Evolutionary conservation across 1,139 yeast species (phyloP).

Genomic region (Candida tetrigidarum): DNA sequence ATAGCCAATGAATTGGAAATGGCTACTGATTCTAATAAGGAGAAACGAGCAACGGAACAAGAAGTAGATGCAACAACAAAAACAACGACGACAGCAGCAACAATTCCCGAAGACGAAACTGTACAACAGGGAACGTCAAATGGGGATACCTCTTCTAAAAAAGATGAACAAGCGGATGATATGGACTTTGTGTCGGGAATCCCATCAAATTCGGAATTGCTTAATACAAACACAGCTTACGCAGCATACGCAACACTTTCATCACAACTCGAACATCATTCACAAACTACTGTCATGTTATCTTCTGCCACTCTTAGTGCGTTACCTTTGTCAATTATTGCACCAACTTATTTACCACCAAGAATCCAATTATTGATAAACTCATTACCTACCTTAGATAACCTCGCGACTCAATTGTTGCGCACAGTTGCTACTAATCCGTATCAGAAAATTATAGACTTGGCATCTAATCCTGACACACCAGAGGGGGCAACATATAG

Average conservation of each 20-base stretch:
- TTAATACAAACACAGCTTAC: constrained; percentile 45
- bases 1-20: constrained; percentile 23
- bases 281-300: constrained; percentile 28
- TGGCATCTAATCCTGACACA: constrained; percentile 74
- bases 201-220: constrained; percentile 48
- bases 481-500: constrained; percentile 76
- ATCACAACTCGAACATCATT: constrained; percentile 25
- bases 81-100: no score
- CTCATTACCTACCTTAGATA: constrained; percentile 74
- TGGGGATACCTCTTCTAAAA: background rate
- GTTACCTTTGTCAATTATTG: constrained; percentile 58
- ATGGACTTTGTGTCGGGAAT: constrained; percentile 17
- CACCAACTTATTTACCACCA: constrained; percentile 60
- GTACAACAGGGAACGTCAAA: background rate
- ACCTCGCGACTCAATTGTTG: constrained; percentile 72
- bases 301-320: constrained; percentile 61
- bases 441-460: constrained; percentile 71
- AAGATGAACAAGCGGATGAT: background rate
- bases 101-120: background rate
- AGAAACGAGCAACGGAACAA: constrained; percentile 24
- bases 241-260: constrained; percentile 49
- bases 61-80: constrained; percentile 21
- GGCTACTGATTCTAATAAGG: constrained; percentile 21
- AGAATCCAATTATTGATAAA: constrained; percentile 64
- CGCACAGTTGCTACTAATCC: constrained; percentile 71